A percentile compares a stretch with the other conserved stretches of the same genome.
Conservation (phyloP, 176 grass and related monocot species). For the Aechmea fasciata region DNA sequence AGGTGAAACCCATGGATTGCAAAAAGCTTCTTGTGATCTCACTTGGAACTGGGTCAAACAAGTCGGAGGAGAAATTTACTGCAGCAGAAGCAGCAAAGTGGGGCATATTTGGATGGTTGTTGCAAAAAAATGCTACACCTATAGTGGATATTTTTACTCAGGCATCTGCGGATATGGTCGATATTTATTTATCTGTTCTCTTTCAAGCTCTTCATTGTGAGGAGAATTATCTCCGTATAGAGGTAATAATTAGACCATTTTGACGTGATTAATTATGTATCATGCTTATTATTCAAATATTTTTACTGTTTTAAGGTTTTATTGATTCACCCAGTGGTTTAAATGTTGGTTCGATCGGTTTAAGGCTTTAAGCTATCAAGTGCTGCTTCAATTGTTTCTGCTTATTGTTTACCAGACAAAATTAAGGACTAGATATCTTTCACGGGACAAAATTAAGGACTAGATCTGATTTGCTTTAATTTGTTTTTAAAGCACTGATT, state of each 20-base stretch:
- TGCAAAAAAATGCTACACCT: slow-evolving; percentile 29
- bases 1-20: slow-evolving; percentile 26
- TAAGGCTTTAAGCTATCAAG: no score
- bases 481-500: no score
- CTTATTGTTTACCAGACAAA: no score
- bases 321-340: no score
- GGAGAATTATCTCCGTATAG: slow-evolving; percentile 44
- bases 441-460: no score
- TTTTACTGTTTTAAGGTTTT: no score
- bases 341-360: no score
- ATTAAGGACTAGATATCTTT: no score
- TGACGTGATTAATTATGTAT: no score
- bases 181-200: slow-evolving; percentile 48
- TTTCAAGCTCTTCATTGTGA: slow-evolving; percentile 35
- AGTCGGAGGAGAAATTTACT: slow-evolving; percentile 35
- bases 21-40: slow-evolving; percentile 49
- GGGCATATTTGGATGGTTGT: slow-evolving; percentile 58
- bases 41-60: slow-evolving; percentile 38
- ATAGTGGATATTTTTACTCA: slow-evolving; percentile 59
- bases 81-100: slow-evolving; percentile 17
- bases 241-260: slow-evolving; percentile 5
- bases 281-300: no score
- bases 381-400: no score
- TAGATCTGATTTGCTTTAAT: no score
- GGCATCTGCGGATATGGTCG: slow-evolving; percentile 50